phyloP scores from a whole-genome alignment of 345 rosid genomes.

The Arabidopsis thaliana region TAIR10.1 NC_003071.7:16387001-16387500 shows the following conservation, averaged over 20 bases:
- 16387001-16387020: background rate
- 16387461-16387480: background rate
- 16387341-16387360: too few relatives aligned
- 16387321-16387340: background rate
- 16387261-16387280: background rate
- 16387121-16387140: background rate
- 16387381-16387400: background rate
- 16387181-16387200: background rate
- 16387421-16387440: background rate
- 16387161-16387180: background rate
- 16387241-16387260: background rate
- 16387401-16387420: background rate
- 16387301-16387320: background rate
- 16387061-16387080: background rate
- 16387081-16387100: background rate
- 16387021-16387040: background rate
- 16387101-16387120: background rate
- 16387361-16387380: background rate
- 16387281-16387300: background rate
- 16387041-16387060: background rate
- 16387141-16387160: background rate
- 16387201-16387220: background rate
- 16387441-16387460: background rate
- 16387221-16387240: background rate
- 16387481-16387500: background rate